Evolutionary conservation across 805 yeast species (phyloP).

Genomic region (Torulaspora gathmanii): DNA sequence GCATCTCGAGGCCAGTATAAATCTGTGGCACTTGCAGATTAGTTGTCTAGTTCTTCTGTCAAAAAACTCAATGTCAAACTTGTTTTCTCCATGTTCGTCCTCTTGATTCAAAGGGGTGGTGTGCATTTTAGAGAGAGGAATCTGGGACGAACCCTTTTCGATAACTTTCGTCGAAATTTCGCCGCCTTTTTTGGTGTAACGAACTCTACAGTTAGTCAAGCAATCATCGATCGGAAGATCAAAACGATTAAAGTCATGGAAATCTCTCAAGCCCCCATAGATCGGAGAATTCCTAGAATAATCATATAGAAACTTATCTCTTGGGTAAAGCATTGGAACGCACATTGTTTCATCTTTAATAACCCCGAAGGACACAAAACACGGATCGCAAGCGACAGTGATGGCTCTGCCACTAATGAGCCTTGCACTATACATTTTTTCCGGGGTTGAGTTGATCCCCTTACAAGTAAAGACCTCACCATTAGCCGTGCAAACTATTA

Average conservation of each 20-base stretch:
- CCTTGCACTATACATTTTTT: constrained; percentile 34
- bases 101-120: background rate
- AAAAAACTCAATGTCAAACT: constrained; percentile 21
- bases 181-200: constrained; percentile 11
- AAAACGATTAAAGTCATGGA: constrained; percentile 1
- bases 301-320: constrained; percentile 48
- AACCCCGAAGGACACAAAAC: constrained; percentile 62
- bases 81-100: background rate
- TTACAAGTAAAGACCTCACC: constrained; percentile 56
- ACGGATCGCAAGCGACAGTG: constrained; percentile 60
- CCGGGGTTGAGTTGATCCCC: constrained; percentile 11
- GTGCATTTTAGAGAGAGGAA: constrained; percentile 1
- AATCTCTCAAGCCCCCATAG: constrained; percentile 1
- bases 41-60: constrained; percentile 7
- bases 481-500: constrained; percentile 59
- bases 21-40: constrained; percentile 25
- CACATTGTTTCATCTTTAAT: constrained; percentile 57
- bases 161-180: background rate
- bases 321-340: constrained; percentile 51
- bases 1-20: constrained; percentile 20
- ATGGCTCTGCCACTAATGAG: constrained; percentile 34
- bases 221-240: constrained; percentile 6
- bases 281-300: constrained; percentile 52
- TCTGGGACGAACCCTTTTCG: background rate
- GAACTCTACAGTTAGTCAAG: constrained; percentile 5